A percentile compares a stretch with the other conserved stretches of the same genome.
Conservation (phyloP, 805 yeast genomes). For the Candida jianshihensis region DNA sequence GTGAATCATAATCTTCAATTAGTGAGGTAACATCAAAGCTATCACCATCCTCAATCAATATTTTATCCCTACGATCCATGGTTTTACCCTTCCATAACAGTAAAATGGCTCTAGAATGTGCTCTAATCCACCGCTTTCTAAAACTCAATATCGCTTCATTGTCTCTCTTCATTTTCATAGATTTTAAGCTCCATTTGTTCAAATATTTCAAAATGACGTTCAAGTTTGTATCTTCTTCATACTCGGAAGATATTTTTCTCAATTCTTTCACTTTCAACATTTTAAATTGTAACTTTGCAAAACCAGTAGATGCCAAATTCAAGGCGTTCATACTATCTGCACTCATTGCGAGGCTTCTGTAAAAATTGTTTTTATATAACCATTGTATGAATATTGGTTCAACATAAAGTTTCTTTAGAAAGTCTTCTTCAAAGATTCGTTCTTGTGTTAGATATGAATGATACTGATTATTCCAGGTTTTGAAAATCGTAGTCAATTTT, state of each 20-base stretch:
- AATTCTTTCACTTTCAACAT: slow-evolving; percentile 12
- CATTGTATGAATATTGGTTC: slow-evolving; percentile 11
- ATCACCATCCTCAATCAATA: not conserved
- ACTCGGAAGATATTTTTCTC: slow-evolving; percentile 11
- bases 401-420: not conserved
- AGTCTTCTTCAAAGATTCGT: slow-evolving; percentile 3
- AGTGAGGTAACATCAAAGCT: slow-evolving; percentile 1
- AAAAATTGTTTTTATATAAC: slow-evolving; percentile 6
- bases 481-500: not conserved
- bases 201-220: slow-evolving; percentile 18
- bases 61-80: slow-evolving; percentile 1
- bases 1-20: slow-evolving; percentile 16
- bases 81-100: slow-evolving; percentile 27
- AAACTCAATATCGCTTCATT: slow-evolving; percentile 26
- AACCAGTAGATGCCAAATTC: slow-evolving; percentile 18
- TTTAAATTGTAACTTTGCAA: slow-evolving; percentile 19
- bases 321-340: slow-evolving; percentile 21
- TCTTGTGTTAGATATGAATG: slow-evolving; percentile 5
- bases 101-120: slow-evolving; percentile 29
- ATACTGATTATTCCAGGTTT: slow-evolving; percentile 9
- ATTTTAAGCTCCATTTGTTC: slow-evolving; percentile 28
- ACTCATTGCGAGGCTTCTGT: slow-evolving; percentile 10
- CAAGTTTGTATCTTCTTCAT: slow-evolving; percentile 19
- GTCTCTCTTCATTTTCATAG: slow-evolving; percentile 27
- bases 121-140: slow-evolving; percentile 33